Evolutionary conservation across 2,329 filamentous ascomycete genomes (phyloP), one percentile per base, ranked within the genome.

Genomic region (Xylaria sp.): DNA sequence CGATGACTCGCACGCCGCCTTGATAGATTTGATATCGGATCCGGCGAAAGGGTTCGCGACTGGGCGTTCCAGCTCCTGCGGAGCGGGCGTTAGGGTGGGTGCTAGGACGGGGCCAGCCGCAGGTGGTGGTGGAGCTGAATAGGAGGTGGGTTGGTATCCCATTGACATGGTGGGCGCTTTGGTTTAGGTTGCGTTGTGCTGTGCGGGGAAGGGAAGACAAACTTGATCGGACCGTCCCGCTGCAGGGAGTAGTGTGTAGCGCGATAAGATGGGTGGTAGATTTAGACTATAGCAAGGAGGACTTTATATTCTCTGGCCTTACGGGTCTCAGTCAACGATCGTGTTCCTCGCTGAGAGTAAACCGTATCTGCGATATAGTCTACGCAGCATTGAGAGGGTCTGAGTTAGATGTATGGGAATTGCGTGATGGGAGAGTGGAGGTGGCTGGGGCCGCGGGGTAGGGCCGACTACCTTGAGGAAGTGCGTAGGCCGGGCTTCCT

Each of bases 1-100:
- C 1, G 70, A 70, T 20, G 61, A 62, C 61, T 74, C 71, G 43
- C 61, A 62, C 22, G 65, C 63, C 9, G 54, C 54, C 41, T 57
- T 63, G 22, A 66, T 54, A 1, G 61, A 57, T 26, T 54, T 58
- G 17, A 69, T 52, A 39, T 64, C 65, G 22, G 62, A 52, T n/a
- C 60, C 63, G 16, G 50, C 55, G 26, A 65, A 65, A 20, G 53
- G 50, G 2, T 50, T 57, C 20, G 54, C 41, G 17, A 58, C 39
- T 5, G 60, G 50, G 7, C 46, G 52, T n/a, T 58, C 58, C n/a
- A 57, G 22, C 19, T 42, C 50, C 19, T 54, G 37, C n/a, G 57
- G 54, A 17, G 54, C 50, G 22, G 61, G 49, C 19, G 50, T 39
- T 39, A 54, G 17, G 43, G 42, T 41, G 24, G 48, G 42, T 22